Evolutionary conservation across 1,284 basidiomycete genomes (phyloP), one percentile per base, ranked within the genome.

Genomic region (Microstroma glucosiphilum): DNA sequence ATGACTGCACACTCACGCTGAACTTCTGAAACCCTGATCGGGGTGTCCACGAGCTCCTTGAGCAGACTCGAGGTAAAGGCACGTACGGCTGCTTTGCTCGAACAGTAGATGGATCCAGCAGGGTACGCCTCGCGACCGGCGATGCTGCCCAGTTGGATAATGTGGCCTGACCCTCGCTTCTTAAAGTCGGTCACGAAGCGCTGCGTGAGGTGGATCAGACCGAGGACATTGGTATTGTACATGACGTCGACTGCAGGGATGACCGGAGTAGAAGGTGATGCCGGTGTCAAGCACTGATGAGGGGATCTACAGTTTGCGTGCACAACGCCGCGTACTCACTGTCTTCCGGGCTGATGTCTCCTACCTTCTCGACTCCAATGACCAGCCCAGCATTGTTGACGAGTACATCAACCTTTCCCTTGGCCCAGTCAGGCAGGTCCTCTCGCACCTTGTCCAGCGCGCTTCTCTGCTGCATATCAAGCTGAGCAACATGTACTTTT

Each of bases 141-240:
- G 63, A 99, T 86, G 13, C 91, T 93, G 56, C 96, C 93, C 63
- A 99, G 83, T 81, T 96, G 94, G 82, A 99, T 96, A 70, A 99
- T 83, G 81, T 96, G 93, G 0, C 96, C 96, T 0, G 86, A 81
- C 70, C 89, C 86, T 73, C 87, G 88, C 66, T 84, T 85, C 82
- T 92, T 97, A 85, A 98, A 96, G 68, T 91, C 91, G 13, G 62
- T 57, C 12, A 79, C 73, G 61, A 79, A 72, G 53, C 89, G 80
- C 72, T 92, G 90, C 8, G 89, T 90, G 71, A 93, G 82, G 19
- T 87, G 83, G 69, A 96, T 91, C 55, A 96, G 84, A 8, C 91
- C 92, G 21, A 54, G 21, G 13, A 54, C 51, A 26, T 54, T 54
- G 51, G 51, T 54, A 6, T 54, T 19, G 17, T 23, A 19, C 51